Conservation (phyloP, 2,329 filamentous ascomycete species). For the Balansia obtecta region DNA sequence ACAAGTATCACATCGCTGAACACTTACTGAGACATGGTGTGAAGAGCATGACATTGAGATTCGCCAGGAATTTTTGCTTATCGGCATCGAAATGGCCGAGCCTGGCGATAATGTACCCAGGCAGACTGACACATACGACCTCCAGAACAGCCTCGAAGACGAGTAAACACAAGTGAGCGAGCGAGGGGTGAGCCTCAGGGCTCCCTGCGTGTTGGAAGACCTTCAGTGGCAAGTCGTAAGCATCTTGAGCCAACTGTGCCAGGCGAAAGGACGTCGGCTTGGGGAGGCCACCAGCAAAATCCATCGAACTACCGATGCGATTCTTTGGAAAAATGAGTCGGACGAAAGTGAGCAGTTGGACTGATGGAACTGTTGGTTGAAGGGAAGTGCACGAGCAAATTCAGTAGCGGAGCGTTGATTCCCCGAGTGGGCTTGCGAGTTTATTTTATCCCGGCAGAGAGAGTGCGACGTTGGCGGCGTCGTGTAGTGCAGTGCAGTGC, state of each 20-base stretch:
- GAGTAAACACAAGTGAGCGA: slow-evolving; percentile 60
- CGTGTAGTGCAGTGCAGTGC: no score
- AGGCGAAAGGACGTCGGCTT: slow-evolving; percentile 35
- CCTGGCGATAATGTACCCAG: slow-evolving; percentile 83
- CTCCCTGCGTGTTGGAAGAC: slow-evolving; percentile 22
- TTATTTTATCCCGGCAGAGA: neutral
- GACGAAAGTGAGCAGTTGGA: neutral
- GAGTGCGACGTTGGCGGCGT: neutral
- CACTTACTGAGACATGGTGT: slow-evolving; percentile 85
- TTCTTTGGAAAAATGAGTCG: neutral
- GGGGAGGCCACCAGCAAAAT: slow-evolving; percentile 23
- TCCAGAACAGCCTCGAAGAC: slow-evolving; percentile 93
- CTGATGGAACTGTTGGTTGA: neutral
- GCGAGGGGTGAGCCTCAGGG: slow-evolving; percentile 48
- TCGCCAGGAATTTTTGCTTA: slow-evolving; percentile 91
- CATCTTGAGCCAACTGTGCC: slow-evolving; percentile 22
- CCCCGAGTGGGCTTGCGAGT: neutral
- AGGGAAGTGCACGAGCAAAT: neutral
- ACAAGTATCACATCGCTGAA: neutral
- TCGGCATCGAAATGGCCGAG: slow-evolving; percentile 91
- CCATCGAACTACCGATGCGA: slow-evolving; percentile 15
- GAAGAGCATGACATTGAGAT: slow-evolving; percentile 91
- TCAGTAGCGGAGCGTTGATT: no score
- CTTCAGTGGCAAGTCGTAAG: slow-evolving; percentile 29
- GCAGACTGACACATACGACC: slow-evolving; percentile 87